Percentiles rank a stretch among this genome's conserved stretches.
These are phyloP conservation scores for Elsinoe arachidis DNA, from an alignment of 2,329 filamentous ascomycete species.

Conservation along the genomic window DNA sequence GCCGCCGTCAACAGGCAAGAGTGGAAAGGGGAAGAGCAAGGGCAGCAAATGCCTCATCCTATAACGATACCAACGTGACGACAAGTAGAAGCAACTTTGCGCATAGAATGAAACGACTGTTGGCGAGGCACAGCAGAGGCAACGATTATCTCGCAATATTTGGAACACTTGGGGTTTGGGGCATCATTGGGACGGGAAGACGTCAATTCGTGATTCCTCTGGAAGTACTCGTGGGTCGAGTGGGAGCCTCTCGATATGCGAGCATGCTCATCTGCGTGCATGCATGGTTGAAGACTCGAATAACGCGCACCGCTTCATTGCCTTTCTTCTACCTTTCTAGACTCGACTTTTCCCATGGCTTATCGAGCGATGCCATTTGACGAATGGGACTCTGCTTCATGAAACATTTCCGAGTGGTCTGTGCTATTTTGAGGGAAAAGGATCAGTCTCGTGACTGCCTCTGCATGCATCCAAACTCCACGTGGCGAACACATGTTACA, in stretches of 20 bases:
- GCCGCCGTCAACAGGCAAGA: conserved; percentile 71
- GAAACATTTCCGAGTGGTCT: not conserved
- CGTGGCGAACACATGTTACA: conserved; percentile 5
- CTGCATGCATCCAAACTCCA: not conserved
- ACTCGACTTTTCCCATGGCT: conserved; percentile 2
- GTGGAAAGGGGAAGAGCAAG: conserved; percentile 32
- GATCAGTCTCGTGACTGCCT: conserved; percentile 2
- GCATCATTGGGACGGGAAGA: conserved; percentile 1
- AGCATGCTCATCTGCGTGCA: conserved; percentile 2
- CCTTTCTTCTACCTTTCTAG: conserved; percentile 1
- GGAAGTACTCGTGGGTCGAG: not conserved
- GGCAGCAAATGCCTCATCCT: conserved; percentile 30
- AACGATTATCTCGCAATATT: conserved; percentile 11
- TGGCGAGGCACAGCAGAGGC: conserved; percentile 10
- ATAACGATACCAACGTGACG: conserved; percentile 18
- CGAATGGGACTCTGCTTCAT: conserved; percentile 5
- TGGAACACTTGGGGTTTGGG: not conserved
- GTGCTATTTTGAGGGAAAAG: not conserved
- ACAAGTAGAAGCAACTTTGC: conserved; percentile 8
- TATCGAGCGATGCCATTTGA: conserved; percentile 11
- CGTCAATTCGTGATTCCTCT: not conserved
- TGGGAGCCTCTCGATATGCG: not conserved
- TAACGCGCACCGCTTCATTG: not conserved
- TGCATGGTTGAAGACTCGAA: not conserved
- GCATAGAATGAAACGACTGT: conserved; percentile 8